Percentiles rank a stretch among this genome's conserved stretches.
These are phyloP conservation scores for Echeveria elegans DNA, from an alignment of 164 flowering plant species.

Conservation along the genomic window DNA sequence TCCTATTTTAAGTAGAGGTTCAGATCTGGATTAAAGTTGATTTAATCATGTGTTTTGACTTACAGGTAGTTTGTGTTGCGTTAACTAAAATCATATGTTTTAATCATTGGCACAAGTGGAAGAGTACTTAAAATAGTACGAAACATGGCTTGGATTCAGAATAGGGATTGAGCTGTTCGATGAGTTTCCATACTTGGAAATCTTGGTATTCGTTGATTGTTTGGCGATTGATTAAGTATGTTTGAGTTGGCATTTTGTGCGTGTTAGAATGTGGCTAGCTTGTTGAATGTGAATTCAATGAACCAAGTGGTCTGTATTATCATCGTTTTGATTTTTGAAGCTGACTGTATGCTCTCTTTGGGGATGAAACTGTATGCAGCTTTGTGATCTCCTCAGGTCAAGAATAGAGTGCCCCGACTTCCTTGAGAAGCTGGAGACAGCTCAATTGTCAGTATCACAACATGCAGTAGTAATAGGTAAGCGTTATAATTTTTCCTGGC, in stretches of 20 bases:
- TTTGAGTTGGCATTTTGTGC: background rate
- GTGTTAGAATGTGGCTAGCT: background rate
- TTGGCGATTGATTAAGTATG: background rate
- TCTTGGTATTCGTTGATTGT: background rate
- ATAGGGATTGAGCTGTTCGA: no score
- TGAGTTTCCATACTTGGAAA: no score
- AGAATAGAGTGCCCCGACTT: conserved; percentile 67
- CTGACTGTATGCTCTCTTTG: background rate
- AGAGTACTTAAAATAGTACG: no score
- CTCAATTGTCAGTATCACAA: conserved; percentile 39
- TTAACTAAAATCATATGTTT: no score
- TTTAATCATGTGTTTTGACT: background rate
- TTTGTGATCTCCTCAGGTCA: conserved; percentile 72
- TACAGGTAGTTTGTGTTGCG: no score
- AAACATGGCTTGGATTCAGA: no score
- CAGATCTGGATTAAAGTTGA: no score
- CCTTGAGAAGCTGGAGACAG: conserved; percentile 69
- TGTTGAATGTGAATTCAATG: background rate
- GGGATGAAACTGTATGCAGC: conserved; percentile 19
- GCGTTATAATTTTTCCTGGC: conserved; percentile 3
- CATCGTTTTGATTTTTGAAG: background rate
- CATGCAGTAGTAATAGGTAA: conserved; percentile 34
- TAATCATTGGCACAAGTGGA: no score
- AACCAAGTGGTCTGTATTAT: background rate
- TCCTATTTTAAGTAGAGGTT: background rate